A percentile compares a stretch with the other conserved stretches of the same genome.
These are phyloP conservation scores for Thinopyrum elongatum DNA, from an alignment of 176 grass and related monocot species.

Conservation along the genomic window DNA sequence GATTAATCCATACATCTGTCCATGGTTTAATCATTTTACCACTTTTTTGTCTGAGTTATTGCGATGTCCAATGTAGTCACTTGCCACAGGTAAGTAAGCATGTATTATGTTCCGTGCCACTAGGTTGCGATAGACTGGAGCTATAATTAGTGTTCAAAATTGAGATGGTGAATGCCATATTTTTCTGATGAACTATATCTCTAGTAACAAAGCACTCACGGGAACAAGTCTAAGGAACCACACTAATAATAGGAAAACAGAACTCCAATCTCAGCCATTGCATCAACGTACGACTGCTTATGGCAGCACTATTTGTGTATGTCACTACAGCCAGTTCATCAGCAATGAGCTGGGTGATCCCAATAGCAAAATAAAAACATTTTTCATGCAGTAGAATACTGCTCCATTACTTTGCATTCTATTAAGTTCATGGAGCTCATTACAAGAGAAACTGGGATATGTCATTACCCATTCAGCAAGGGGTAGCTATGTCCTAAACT, in stretches of 20 bases:
- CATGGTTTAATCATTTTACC: not conserved
- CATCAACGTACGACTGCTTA: not conserved
- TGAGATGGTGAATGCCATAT: not conserved
- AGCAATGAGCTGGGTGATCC: not conserved
- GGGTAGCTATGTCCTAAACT: not conserved
- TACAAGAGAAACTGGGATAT: constrained; percentile 3
- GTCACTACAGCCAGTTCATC: not conserved
- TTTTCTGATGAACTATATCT: not conserved
- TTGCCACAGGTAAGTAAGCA: constrained; percentile 2
- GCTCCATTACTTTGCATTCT: not conserved
- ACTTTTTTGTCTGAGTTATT: not conserved
- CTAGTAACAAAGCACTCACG: not conserved
- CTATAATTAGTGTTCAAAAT: not conserved
- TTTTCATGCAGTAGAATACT: constrained; percentile 16
- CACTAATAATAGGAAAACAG: not conserved
- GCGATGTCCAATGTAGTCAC: not conserved
- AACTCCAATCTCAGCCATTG: not conserved
- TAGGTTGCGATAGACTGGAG: not conserved
- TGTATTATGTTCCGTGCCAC: not conserved
- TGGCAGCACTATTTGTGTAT: not conserved
- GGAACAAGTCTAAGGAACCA: not conserved
- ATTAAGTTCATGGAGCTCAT: constrained; percentile 12
- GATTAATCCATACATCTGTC: not conserved
- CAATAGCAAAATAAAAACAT: not conserved
- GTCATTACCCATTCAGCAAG: constrained; percentile 17